Percentiles rank a stretch among this genome's conserved stretches.
Evolutionary conservation across 106 monocot species (phyloP).

Genomic region (Dioscorea dumetorum): DNA sequence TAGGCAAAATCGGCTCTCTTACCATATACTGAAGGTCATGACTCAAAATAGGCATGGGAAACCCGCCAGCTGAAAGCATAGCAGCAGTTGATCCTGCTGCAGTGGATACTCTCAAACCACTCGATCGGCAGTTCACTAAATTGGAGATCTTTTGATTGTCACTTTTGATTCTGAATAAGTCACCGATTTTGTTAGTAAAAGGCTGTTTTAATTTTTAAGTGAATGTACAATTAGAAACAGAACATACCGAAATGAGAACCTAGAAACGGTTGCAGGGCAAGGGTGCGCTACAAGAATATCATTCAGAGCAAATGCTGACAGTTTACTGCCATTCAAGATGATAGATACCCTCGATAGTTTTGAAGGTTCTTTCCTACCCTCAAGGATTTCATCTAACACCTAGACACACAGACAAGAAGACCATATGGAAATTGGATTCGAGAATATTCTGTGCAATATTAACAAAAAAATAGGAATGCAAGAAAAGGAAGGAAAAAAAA

Average conservation of each 20-base stretch:
- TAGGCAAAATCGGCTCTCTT: constrained; percentile 71
- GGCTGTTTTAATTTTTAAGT: no score
- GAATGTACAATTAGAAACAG: background rate
- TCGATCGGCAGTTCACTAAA: constrained; percentile 72
- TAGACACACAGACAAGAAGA: constrained; percentile 4
- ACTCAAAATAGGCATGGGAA: constrained; percentile 53
- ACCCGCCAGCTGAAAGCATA: constrained; percentile 90
- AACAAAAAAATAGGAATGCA: no score
- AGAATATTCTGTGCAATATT: no score
- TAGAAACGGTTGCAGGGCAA: constrained; percentile 88
- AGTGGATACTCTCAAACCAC: constrained; percentile 79
- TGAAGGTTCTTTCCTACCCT: constrained; percentile 37
- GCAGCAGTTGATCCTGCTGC: constrained; percentile 95
- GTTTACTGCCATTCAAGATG: constrained; percentile 38
- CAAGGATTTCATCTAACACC: constrained; percentile 81
- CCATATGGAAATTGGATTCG: no score
- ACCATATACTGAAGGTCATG: constrained; percentile 89
- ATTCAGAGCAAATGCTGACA: constrained; percentile 63
- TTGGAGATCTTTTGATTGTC: constrained; percentile 7
- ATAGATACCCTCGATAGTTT: constrained; percentile 74
- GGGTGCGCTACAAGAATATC: constrained; percentile 82
- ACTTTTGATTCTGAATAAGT: constrained; percentile 33
- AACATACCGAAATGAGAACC: constrained; percentile 81
- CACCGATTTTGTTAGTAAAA: no score
- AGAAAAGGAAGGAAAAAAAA: no score